Conservation (phyloP, 176 grass and related monocot species). For the Carex scoparia region DNA sequence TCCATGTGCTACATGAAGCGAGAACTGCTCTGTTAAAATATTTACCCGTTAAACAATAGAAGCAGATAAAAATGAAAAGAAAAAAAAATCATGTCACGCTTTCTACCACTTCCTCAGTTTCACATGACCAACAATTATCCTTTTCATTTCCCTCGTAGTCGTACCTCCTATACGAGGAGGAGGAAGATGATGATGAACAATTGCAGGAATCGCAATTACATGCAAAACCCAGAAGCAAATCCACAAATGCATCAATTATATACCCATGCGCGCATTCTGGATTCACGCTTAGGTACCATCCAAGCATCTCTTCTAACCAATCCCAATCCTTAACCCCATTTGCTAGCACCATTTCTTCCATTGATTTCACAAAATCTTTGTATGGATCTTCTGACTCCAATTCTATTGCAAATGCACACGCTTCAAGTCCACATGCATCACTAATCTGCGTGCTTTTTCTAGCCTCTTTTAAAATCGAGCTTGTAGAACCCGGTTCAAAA, state of each 20-base stretch:
- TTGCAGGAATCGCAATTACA: not conserved
- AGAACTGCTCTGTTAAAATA: too few species aligned
- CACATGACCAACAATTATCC: not conserved
- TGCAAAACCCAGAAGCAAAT: constrained; percentile 57
- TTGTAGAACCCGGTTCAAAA: constrained; percentile 54
- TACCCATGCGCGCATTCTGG: constrained; percentile 42
- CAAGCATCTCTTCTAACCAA: constrained; percentile 77
- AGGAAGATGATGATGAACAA: constrained; percentile 21
- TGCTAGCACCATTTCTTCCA: constrained; percentile 67
- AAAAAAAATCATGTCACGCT: constrained; percentile 6
- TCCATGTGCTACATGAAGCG: too few species aligned
- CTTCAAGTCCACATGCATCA: constrained; percentile 6
- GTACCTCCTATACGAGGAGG: constrained; percentile 26
- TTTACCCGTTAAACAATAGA: not conserved
- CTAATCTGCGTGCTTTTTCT: not conserved
- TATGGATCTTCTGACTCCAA: constrained; percentile 77
- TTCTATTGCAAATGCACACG: constrained; percentile 43
- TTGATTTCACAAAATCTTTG: constrained; percentile 67
- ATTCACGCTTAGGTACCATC: constrained; percentile 63
- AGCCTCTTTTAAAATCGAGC: constrained; percentile 51
- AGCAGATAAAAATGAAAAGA: not conserved
- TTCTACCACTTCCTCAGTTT: not conserved
- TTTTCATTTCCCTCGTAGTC: constrained; percentile 5
- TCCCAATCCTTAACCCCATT: constrained; percentile 51
- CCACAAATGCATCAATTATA: constrained; percentile 65